Conservation (phyloP, 2,329 filamentous ascomycete genomes). For the Emmonsia crescens region DNA sequence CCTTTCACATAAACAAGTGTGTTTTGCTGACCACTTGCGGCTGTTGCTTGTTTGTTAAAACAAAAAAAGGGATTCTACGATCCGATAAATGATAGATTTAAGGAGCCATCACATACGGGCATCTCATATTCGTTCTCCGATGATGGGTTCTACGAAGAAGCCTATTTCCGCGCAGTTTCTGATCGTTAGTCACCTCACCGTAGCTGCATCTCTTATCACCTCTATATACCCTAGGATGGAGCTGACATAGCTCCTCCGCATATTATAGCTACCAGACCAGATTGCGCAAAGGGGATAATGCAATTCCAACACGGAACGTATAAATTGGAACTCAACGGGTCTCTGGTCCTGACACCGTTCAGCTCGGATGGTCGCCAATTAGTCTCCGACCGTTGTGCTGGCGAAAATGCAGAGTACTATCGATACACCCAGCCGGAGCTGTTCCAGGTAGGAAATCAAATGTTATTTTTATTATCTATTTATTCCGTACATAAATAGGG, state of each 20-base stretch:
- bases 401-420: slow-evolving; percentile 46
- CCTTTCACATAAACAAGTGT: not conserved
- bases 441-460: slow-evolving; percentile 43
- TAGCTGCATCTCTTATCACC: not conserved
- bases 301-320: slow-evolving; percentile 64
- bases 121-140: slow-evolving; percentile 64
- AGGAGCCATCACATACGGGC: slow-evolving; percentile 55
- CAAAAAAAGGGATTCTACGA: slow-evolving; percentile 54
- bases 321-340: slow-evolving; percentile 45
- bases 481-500: too few species aligned
- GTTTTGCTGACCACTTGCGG: not conserved
- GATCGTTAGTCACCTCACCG: slow-evolving; percentile 46
- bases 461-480: too few species aligned
- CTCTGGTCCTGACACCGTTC: slow-evolving; percentile 50
- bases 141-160: slow-evolving; percentile 58
- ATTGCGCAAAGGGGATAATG: slow-evolving; percentile 54
- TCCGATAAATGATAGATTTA: slow-evolving; percentile 52
- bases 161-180: slow-evolving; percentile 57
- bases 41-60: slow-evolving; percentile 7
- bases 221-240: not conserved
- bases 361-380: slow-evolving; percentile 57
- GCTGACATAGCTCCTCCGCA: not conserved
- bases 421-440: slow-evolving; percentile 56
- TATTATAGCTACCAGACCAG: slow-evolving; percentile 43
- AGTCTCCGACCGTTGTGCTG: slow-evolving; percentile 53